phyloP scores from a whole-genome alignment of 2,329 filamentous ascomycete species.

The Ascochyta viciae-villosae region DNA sequence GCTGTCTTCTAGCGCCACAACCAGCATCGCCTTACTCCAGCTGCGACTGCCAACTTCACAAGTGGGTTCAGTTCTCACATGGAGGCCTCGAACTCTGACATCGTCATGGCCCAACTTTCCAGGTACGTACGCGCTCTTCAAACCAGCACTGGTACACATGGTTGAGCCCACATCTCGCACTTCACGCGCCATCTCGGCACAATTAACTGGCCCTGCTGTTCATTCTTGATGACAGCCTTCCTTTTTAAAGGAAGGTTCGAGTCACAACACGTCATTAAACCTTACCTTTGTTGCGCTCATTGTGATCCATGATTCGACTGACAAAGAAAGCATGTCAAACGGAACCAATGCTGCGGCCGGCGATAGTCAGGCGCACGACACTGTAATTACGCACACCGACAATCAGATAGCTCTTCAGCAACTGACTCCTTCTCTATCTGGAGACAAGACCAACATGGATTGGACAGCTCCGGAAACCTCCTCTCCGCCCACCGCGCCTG shows the following conservation, averaged over 20 bases:
- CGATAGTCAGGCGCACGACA: neutral
- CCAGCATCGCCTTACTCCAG: neutral
- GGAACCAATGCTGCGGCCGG: neutral
- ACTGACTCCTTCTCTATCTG: neutral
- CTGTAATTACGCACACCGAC: neutral
- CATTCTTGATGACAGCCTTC: neutral
- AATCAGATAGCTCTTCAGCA: neutral
- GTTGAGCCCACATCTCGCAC: neutral
- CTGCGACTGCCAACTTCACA: neutral
- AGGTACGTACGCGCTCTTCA: neutral
- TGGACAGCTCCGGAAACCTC: neutral
- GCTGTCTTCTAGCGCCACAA: neutral
- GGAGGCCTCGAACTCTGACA: neutral
- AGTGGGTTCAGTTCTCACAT: neutral
- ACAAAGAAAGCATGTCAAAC: slow-evolving; percentile 9
- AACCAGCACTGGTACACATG: neutral
- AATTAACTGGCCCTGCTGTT: neutral
- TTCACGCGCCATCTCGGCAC: neutral
- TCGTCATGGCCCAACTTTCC: neutral
- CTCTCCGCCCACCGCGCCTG: neutral
- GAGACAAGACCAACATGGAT: neutral
- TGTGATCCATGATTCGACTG: neutral
- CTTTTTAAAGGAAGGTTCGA: neutral
- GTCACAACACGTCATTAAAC: neutral
- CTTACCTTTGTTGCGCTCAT: neutral